Base-by-base conservation (phyloP, 345 rosid species). In the Aquilaria malaccensis region DNA sequence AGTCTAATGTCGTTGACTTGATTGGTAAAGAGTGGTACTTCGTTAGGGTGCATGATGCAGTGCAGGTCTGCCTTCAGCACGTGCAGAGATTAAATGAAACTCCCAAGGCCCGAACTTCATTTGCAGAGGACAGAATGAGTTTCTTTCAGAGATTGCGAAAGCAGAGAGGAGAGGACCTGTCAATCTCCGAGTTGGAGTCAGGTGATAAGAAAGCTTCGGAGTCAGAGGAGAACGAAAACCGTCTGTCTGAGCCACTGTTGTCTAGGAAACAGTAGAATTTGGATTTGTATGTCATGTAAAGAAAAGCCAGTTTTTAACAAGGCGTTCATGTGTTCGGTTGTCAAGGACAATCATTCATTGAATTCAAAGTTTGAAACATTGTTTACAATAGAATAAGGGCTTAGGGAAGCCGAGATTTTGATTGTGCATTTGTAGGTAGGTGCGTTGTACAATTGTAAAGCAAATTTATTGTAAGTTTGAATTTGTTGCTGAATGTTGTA, bases 1-100 rank as follows among this genome's bases (percentile, higher is more conserved):
- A 77, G 74, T 73, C 99, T 48, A 96, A 89, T 50, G 63, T 83
- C 30, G 85, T 90, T 11, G 93, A 88, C 33, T 80, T 83, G 45
- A 81, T 94, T 32, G 97, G 99, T 4, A 90, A 94, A 67, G 96
- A 94, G 55, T 88, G 99, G 96, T 83, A 68, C 84, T 94, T 86
- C 52, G 99, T 94, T 51, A 78, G 99, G 63, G 91, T 88, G 12
- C 97, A 94, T 10, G 99, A 94, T 61, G 96, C 96, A 0, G 99
- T 94, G 33, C 99, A 90, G 74, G 89, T 94, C 47, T 90, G 99
- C 80, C 97, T 94, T 46, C 92, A 75, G 47, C 86, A 74, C 50
- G 91, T 90, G 58, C 89, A 88, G 73, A 74, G 80, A 72, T 61
- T 74, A 49, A 77, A 71, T 58, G 79, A 79, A 50, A 22, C 66